phyloP scores from a whole-genome alignment of 2,329 filamentous ascomycete species.

The Alternaria panax region DNA sequence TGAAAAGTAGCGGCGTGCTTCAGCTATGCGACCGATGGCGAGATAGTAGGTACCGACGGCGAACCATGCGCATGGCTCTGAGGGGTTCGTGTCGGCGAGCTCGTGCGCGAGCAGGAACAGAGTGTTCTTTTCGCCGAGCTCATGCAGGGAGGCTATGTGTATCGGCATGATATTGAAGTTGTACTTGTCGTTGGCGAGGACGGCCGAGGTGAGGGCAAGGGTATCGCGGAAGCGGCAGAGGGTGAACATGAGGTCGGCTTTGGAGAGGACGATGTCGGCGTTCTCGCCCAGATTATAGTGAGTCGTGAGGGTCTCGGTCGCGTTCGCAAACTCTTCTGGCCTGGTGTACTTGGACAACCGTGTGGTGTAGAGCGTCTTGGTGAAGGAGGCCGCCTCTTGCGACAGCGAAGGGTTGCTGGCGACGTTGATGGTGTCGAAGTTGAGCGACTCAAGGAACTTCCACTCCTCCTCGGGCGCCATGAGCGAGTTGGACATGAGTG shows the following conservation, averaged over 20 bases:
- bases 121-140: conserved; percentile 84
- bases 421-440: conserved; percentile 84
- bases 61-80: conserved; percentile 90
- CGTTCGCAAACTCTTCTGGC: conserved; percentile 79
- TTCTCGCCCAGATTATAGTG: conserved; percentile 90
- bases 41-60: conserved; percentile 97
- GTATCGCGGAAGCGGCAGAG: conserved; percentile 93
- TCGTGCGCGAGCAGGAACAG: conserved; percentile 93
- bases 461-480: conserved; percentile 90
- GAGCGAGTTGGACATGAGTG: conserved; percentile 95
- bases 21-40: conserved; percentile 84
- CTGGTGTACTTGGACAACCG: conserved; percentile 94
- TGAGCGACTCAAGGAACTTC: conserved; percentile 83
- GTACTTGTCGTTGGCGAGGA: conserved; percentile 84
- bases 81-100: conserved; percentile 87
- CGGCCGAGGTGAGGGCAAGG: conserved; percentile 79
- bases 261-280: conserved; percentile 86
- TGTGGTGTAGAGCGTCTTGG: conserved; percentile 95
- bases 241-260: conserved; percentile 90
- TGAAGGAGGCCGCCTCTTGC: conserved; percentile 91
- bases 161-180: conserved; percentile 89
- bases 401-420: conserved; percentile 70
- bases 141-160: conserved; percentile 88
- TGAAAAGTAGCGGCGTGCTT: conserved; percentile 90
- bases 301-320: conserved; percentile 88